Percentiles rank a stretch among this genome's conserved stretches.
These are phyloP conservation scores for Coemansia sp. DNA, from an alignment of 192 early-diverging fungal genomes.

Conservation along the genomic window DNA sequence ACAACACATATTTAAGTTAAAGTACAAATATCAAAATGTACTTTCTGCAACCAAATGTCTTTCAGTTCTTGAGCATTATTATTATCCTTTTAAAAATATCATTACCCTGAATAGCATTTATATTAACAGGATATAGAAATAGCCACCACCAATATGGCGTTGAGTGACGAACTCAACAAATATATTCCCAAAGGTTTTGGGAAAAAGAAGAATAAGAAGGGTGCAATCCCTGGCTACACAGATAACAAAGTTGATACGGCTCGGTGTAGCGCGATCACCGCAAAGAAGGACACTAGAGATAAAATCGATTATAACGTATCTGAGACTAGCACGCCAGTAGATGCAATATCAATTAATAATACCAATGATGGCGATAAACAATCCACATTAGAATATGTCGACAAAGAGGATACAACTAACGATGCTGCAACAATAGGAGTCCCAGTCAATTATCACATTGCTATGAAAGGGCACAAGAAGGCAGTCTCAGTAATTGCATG, in stretches of 20 bases:
- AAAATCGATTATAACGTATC: not conserved
- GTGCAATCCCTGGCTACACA: too few species aligned
- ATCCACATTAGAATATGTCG: too few species aligned
- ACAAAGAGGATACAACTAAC: not conserved
- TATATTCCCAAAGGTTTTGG: constrained; percentile 53
- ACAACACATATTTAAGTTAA: too few species aligned
- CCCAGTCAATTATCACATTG: constrained; percentile 11
- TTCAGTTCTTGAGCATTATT: too few species aligned
- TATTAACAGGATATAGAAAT: too few species aligned
- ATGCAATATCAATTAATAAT: not conserved
- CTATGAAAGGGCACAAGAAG: constrained; percentile 23
- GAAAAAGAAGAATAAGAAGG: constrained; percentile 45
- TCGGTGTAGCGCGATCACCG: too few species aligned
- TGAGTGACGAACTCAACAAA: constrained; percentile 47
- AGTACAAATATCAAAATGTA: too few species aligned
- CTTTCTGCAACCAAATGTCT: too few species aligned
- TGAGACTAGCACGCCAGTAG: not conserved
- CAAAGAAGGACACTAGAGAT: too few species aligned
- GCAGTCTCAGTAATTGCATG: constrained; percentile 69
- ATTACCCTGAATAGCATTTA: not conserved
- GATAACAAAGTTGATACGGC: not conserved
- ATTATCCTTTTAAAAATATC: too few species aligned
- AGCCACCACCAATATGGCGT: constrained; percentile 22
- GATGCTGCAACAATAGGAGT: not conserved
- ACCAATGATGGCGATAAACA: not conserved